Base-by-base conservation (phyloP, 2,329 filamentous ascomycete species). In the Fusarium bulbicola region DNA sequence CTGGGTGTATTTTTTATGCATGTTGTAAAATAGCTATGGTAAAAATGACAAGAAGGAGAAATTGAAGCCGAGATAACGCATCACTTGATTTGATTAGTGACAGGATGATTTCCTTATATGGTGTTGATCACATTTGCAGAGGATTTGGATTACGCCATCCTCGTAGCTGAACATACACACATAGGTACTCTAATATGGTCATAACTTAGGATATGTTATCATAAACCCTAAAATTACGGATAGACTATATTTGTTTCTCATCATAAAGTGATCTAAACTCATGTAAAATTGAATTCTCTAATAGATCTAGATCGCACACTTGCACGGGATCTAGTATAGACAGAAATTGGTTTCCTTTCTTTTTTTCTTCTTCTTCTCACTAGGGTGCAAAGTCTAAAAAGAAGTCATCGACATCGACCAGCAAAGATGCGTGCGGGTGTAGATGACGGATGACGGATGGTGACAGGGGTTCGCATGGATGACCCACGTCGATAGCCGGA, bases 21-120 rank as follows among this genome's bases (percentile, higher is more conserved):
- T 60, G 67, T 42, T 72, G 73, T 76, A 75, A 74, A 76, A 68
- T 63, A 66, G 61, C 32, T 28, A 73, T 52, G 52, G 24, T 37
- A 40, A 56, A 68, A 67, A 62, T 54, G 59, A 49, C 54, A 69
- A 65, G 43, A 61, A 32, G 45, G 66, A 63, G 54, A 66, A 59
- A 68, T 64, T 68, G 63, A 59, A 24, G 53, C 57, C 52, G 54
- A 61, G 32, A 57, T 30, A 24, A 62, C 28, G 60, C 24, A 59
- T 36, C 43, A 52, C 34, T 36, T 59, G 62, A 49, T 24, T 45
- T 62, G 50, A 42, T 39, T 46, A 59, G 32, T 46, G 32, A 52
- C 65, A 71, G 52, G 28, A 18, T 58, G 59, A 58, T 59, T 74
- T 68, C 73, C 64, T 57, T 57, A 73, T 74, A 28, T 47, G 73